Evolutionary conservation across 352 stramenopile genomes (phyloP).

Genomic region (Thraustochytrium sp.): DNA sequence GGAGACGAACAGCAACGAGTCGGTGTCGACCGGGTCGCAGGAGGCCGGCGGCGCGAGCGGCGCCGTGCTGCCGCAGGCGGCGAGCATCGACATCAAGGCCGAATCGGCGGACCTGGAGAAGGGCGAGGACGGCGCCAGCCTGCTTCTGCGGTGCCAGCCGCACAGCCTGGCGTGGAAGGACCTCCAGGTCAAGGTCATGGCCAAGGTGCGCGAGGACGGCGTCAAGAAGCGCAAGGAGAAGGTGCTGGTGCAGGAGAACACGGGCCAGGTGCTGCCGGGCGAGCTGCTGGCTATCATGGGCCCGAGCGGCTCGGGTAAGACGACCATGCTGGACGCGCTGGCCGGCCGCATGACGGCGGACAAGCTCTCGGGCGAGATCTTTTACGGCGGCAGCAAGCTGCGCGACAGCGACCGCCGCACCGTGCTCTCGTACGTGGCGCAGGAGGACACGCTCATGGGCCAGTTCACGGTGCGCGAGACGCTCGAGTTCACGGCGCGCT

Average conservation of each 20-base stretch:
- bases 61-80: too few species aligned
- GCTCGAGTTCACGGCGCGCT: constrained; percentile 59
- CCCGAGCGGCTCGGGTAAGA: constrained; percentile 31
- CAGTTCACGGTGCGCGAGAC: constrained; percentile 66
- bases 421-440: constrained; percentile 62
- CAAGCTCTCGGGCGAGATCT: constrained; percentile 55
- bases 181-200: neutral
- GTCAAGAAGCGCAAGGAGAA: constrained; percentile 7
- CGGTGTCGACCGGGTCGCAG: too few species aligned
- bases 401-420: constrained; percentile 43
- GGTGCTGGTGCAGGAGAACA: neutral
- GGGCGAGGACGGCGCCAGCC: neutral
- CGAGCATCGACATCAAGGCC: too few species aligned
- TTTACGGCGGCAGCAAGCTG: constrained; percentile 56
- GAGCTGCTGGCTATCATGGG: constrained; percentile 42
- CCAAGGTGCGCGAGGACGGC: neutral
- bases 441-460: constrained; percentile 62
- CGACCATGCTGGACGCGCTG: constrained; percentile 47
- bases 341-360: constrained; percentile 60
- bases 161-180: neutral
- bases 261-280: neutral
- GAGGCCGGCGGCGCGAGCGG: too few species aligned
- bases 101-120: neutral
- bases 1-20: too few species aligned
- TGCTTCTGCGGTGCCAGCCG: neutral